Evolutionary conservation across 1,284 basidiomycete species (phyloP), one percentile per base, ranked within the genome.

Genomic region (Apiotrichum domesticum): DNA sequence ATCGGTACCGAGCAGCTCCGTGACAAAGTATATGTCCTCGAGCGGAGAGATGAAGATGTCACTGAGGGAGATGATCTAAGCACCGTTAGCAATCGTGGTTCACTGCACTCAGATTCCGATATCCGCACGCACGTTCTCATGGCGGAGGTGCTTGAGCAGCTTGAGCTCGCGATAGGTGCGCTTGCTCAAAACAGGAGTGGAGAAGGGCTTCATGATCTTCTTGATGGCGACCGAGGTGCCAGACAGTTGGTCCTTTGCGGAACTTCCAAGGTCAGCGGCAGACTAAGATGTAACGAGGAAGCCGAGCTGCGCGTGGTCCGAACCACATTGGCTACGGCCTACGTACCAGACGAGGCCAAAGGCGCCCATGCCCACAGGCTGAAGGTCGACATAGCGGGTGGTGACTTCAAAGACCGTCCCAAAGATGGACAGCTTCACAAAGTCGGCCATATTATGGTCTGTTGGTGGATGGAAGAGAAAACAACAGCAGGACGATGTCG

Each of bases 321-420:
- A 33, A 11, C 11, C 39, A 9, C 41, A n/a, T 6, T 14, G 41
- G 11, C 11, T 13, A 42, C 32, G 21, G n/a, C 11, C 34, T 39
- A 77, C 85, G 63, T 69, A 93, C 90, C 93, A 97, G 51, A 97
- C 93, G 58, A 97, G 87, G 61, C 93, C 93, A 72, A 96, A 96
- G 46, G 93, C 93, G 65, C 93, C 95, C 95, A 98, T 98, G 77
- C 95, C 96, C 48, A 98, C 95, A n/a, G 95, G 95, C 75, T 98
- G 96, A 32, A 99, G 86, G 80, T 98, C 95, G 75, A 96, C 89
- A 90, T 99, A 99, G 70, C 95, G 85, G 57, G 92, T 96, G 15
- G 93, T 96, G 54, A 97, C 93, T 86, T 97, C 77, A 58, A 72
- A 77, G 57, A 78, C 76, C 57, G 93, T 97, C 55, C 94, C 94